Conservation (phyloP, 2,329 filamentous ascomycete species). For the Didymella keratinophila region DNA sequence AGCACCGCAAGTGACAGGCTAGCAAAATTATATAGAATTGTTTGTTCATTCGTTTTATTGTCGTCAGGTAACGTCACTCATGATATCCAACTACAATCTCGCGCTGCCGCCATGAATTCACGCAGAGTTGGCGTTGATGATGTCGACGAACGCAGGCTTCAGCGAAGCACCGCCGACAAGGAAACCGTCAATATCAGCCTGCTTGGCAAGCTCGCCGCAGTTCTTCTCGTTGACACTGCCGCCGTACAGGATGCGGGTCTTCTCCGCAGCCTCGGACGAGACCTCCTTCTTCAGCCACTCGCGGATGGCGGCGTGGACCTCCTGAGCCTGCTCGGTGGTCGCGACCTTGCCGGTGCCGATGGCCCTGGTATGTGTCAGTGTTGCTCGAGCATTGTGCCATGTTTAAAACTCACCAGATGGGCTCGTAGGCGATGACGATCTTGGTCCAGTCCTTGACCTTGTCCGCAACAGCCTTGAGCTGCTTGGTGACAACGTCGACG, state of each 20-base stretch:
- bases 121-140: conserved; percentile 67
- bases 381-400: not conserved
- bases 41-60: conserved; percentile 17
- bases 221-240: conserved; percentile 99
- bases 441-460: conserved; percentile 87
- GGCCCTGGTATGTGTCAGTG: conserved; percentile 57
- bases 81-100: conserved; percentile 46
- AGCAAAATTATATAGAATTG: not conserved
- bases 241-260: conserved; percentile 94
- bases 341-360: conserved; percentile 77
- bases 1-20: not conserved
- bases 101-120: conserved; percentile 48
- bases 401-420: conserved; percentile 78
- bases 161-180: conserved; percentile 94
- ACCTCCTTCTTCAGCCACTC: conserved; percentile 80
- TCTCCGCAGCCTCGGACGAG: conserved; percentile 79
- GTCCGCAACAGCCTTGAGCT: conserved; percentile 83
- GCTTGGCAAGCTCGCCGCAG: conserved; percentile 88
- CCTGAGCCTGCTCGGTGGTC: conserved; percentile 53
- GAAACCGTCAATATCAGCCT: conserved; percentile 97
- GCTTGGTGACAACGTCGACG: conserved; percentile 81
- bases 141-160: conserved; percentile 88
- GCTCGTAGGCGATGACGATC: conserved; percentile 97
- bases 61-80: conserved; percentile 16
- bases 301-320: conserved; percentile 77